Evolutionary conservation across 192 early-diverging fungal genomes (phyloP), one percentile per base, ranked within the genome.

Genomic region (Gigaspora rosea): DNA sequence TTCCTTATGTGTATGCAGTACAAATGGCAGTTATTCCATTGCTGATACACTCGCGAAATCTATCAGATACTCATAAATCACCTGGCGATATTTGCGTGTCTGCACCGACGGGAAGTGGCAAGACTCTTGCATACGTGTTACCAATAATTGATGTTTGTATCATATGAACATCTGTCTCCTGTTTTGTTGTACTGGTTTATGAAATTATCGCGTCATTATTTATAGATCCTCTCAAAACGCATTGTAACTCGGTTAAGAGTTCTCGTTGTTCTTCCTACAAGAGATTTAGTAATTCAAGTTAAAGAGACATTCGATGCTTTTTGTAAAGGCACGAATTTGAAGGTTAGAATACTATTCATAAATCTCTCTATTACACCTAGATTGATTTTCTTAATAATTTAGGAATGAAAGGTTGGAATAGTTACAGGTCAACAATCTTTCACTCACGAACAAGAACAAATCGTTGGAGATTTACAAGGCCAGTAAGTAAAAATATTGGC

Each of bases 71-170:
- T 54, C 87, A 91, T n/a, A 91, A 90, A 33, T 90, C 88, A 33
- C 90, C 93, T 9, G 93, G 95, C 22, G 96, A 97, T 79, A 78
- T 99, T 32, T 96, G 95, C 78, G 95, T 99, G 16, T 96, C 96
- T 10, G 94, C 96, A 20, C 93, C 96, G 0, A 99, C 97, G 1
- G 97, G 97, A 46, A 94, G 92, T 64, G 97, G 97, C 32, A 99
- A 99, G 80, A 99, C 97, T 3, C 82, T 99, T 50, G 95, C 96
- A 0, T 99, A 96, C 86, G 96, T 95, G 7, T 78, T 99, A 18
- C 97, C 97, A 1, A 94, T 99, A 71, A 88, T 98, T 33, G 95
- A 94, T 77, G 85, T 85, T 78, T 65, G 2, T 36, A 51, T 18
- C 22, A 10, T 78, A 61, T 27, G 7, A 13, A 27, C 27, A 41